Percentiles rank a stretch among this genome's conserved stretches.
phyloP scores from a whole-genome alignment of 345 rosid genomes.

The Populus ilicifolia region DNA sequence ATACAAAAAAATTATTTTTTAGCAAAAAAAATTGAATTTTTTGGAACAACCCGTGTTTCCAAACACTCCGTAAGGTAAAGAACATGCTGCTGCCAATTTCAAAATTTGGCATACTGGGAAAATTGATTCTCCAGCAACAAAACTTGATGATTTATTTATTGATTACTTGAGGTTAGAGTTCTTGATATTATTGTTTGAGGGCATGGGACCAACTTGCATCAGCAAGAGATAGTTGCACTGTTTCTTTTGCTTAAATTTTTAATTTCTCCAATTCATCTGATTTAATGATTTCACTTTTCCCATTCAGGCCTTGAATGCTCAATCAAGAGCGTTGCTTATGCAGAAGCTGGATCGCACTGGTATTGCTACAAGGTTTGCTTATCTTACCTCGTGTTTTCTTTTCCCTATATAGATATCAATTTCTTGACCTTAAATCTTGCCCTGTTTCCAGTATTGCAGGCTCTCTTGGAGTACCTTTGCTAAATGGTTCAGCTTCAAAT shows the following conservation, averaged over 20 bases:
- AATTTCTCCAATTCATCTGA: slow-evolving; percentile 3
- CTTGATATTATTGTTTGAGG: background rate
- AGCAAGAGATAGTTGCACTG: background rate
- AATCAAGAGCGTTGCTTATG: slow-evolving; percentile 84
- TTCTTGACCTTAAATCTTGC: slow-evolving; percentile 1
- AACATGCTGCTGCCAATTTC: background rate
- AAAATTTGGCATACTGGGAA: background rate
- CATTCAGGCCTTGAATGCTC: slow-evolving; percentile 79
- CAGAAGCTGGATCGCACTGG: slow-evolving; percentile 71
- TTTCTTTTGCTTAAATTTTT: background rate
- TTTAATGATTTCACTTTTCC: background rate
- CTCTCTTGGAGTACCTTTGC: slow-evolving; percentile 59
- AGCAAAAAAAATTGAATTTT: too few species aligned
- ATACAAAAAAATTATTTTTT: too few species aligned
- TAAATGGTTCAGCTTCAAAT: slow-evolving; percentile 55
- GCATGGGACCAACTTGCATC: background rate
- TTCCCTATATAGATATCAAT: background rate
- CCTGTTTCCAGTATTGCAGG: slow-evolving; percentile 50
- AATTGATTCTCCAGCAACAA: background rate
- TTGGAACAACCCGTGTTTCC: too few species aligned
- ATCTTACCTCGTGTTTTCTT: slow-evolving; percentile 1
- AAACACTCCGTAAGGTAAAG: background rate
- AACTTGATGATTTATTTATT: background rate
- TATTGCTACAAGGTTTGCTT: background rate
- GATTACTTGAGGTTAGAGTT: background rate